Conservation (phyloP, 202 grass and related monocot species). For the Zoysia matrella region DNA sequence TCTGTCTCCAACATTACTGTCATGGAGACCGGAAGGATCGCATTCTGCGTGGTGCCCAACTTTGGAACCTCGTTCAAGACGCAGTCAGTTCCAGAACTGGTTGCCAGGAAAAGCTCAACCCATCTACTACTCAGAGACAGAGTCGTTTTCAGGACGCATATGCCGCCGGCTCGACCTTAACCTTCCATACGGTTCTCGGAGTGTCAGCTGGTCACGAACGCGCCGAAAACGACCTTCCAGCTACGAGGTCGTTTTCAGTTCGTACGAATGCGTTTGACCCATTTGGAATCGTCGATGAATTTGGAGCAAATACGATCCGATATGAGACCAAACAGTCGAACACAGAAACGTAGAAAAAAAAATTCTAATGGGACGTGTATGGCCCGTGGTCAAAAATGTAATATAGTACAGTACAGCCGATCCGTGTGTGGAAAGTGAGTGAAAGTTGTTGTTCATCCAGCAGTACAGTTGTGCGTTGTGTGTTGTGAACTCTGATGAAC, state of each 20-base stretch:
- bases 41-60: too few relatives aligned
- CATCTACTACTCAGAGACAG: background rate
- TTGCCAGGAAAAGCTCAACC: background rate
- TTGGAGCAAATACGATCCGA: background rate
- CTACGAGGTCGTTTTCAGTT: conserved; percentile 3
- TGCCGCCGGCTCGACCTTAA: background rate
- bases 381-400: background rate
- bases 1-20: too few relatives aligned
- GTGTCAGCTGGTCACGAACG: too few relatives aligned
- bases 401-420: too few relatives aligned
- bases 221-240: too few relatives aligned
- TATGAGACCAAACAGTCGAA: background rate
- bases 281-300: background rate
- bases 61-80: background rate
- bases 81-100: too few relatives aligned
- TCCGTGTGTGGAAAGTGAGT: too few relatives aligned
- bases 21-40: too few relatives aligned
- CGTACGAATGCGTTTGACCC: background rate
- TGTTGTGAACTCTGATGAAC: too few relatives aligned
- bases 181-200: too few relatives aligned
- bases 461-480: background rate
- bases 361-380: conserved; percentile 5
- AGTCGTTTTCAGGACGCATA: background rate
- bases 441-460: background rate
- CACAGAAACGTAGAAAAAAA: too few relatives aligned